These are phyloP conservation scores for Pseudogymnoascus pannorum DNA, from an alignment of 2,329 filamentous ascomycete species.

Conservation along the genomic window DNA sequence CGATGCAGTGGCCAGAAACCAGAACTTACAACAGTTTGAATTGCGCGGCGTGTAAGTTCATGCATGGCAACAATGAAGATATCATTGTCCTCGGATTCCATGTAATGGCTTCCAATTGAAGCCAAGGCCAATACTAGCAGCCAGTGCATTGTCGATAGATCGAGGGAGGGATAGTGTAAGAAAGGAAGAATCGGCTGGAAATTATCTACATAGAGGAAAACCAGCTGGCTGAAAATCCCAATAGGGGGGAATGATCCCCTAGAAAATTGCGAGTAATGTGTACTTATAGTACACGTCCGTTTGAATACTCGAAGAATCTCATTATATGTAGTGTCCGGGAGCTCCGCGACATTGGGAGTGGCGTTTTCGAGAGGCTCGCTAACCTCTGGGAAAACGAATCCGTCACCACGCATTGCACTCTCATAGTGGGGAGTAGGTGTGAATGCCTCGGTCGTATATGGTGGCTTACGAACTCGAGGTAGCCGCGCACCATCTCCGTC, in stretches of 20 bases:
- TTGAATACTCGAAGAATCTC: conserved; percentile 17
- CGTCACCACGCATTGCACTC: background rate
- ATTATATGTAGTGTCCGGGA: conserved; percentile 16
- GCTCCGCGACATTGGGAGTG: background rate
- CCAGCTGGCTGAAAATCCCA: conserved; percentile 20
- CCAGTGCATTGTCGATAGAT: conserved; percentile 33
- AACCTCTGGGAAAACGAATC: conserved; percentile 8
- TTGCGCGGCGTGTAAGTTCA: conserved; percentile 34
- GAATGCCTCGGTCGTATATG: conserved; percentile 14
- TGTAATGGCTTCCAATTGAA: conserved; percentile 34
- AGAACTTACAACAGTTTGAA: conserved; percentile 29
- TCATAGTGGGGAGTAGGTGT: background rate
- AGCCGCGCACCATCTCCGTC: conserved; percentile 23
- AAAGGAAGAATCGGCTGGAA: conserved; percentile 36
- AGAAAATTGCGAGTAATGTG: conserved; percentile 14
- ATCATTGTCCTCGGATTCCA: conserved; percentile 23
- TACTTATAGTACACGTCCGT: conserved; percentile 17
- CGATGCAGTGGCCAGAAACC: background rate
- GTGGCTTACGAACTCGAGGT: conserved; percentile 19
- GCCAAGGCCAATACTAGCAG: conserved; percentile 33
- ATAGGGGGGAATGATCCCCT: conserved; percentile 16
- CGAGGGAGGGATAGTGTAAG: conserved; percentile 32
- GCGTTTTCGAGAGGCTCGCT: conserved; percentile 7
- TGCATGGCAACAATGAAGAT: conserved; percentile 31
- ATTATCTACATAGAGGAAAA: conserved; percentile 32